Evolutionary conservation across 2,329 filamentous ascomycete genomes (phyloP).

Genomic region (Grosmannia penicillata): DNA sequence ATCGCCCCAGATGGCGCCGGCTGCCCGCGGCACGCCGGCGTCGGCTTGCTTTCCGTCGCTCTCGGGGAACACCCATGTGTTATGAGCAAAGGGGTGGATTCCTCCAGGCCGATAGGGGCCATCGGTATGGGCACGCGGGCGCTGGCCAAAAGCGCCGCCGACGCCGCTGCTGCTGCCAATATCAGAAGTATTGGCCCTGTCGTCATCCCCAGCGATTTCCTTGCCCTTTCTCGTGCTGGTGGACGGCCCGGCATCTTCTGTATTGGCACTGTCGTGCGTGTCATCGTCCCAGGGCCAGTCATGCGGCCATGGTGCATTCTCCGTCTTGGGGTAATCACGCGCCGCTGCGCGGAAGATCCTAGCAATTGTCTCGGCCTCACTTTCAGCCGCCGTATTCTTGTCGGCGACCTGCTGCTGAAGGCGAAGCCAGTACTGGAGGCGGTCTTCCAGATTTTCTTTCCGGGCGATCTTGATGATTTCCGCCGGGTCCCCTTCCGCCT

Average conservation of each 20-base stretch:
- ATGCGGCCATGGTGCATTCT: not conserved
- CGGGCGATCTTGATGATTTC: constrained; percentile 46
- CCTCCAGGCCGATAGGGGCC: constrained; percentile 29
- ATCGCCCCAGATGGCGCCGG: no score
- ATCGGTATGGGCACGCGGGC: constrained; percentile 42
- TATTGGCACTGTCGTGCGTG: not conserved
- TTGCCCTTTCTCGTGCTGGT: constrained; percentile 8
- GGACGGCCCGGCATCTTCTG: not conserved
- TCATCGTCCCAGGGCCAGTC: not conserved
- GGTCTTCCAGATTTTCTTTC: constrained; percentile 42
- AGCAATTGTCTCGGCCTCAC: no score
- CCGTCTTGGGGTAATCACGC: no score
- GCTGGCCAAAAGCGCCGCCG: constrained; percentile 8
- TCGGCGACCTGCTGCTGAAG: constrained; percentile 27
- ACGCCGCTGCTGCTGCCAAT: not conserved
- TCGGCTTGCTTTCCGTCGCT: no score
- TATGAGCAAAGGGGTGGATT: constrained; percentile 40
- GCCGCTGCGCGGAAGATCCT: no score
- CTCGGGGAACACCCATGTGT: constrained; percentile 43
- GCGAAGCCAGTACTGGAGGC: constrained; percentile 43
- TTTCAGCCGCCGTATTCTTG: constrained; percentile 6
- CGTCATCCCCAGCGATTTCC: not conserved
- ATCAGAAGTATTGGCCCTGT: no score
- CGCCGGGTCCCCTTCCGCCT: constrained; percentile 43
- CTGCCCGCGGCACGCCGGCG: no score